phyloP scores from a whole-genome alignment of 352 stramenopile species.

The Pilasporangium apinafurcum region DNA sequence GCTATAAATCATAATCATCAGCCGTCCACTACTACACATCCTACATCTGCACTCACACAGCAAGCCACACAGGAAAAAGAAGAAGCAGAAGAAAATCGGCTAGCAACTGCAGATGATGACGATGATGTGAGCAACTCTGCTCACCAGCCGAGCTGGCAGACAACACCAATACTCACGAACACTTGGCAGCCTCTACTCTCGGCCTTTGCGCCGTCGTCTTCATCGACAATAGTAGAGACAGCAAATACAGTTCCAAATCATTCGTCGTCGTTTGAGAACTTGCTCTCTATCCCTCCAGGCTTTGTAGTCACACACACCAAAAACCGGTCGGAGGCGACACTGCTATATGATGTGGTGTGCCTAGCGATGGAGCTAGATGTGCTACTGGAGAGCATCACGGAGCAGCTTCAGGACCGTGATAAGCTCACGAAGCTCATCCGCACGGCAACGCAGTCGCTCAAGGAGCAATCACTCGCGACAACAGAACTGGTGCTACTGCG shows the following conservation, averaged over 20 bases:
- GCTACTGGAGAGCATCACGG: conserved; percentile 13
- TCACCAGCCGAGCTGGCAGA: no score
- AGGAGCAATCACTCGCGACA: conserved; percentile 9
- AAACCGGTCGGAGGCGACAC: conserved; percentile 10
- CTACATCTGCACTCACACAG: no score
- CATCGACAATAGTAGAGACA: no score
- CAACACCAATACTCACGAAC: no score
- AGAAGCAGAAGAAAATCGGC: no score
- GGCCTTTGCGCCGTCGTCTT: no score
- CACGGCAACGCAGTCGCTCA: background rate
- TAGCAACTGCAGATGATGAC: no score
- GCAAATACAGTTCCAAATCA: background rate
- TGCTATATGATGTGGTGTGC: conserved; percentile 19
- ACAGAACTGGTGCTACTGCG: conserved; percentile 21
- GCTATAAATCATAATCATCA: no score
- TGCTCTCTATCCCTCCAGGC: conserved; percentile 12
- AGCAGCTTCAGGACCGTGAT: conserved; percentile 29
- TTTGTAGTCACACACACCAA: conserved; percentile 11
- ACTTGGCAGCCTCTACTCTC: no score
- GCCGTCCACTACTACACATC: no score
- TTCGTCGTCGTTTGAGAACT: conserved; percentile 5
- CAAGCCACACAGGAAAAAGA: no score
- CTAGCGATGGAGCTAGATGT: conserved; percentile 29
- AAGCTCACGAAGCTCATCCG: conserved; percentile 4
- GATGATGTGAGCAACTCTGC: no score